Base-by-base conservation (phyloP, 78 protist species). In the Dictyostelium intermedium region DNA sequence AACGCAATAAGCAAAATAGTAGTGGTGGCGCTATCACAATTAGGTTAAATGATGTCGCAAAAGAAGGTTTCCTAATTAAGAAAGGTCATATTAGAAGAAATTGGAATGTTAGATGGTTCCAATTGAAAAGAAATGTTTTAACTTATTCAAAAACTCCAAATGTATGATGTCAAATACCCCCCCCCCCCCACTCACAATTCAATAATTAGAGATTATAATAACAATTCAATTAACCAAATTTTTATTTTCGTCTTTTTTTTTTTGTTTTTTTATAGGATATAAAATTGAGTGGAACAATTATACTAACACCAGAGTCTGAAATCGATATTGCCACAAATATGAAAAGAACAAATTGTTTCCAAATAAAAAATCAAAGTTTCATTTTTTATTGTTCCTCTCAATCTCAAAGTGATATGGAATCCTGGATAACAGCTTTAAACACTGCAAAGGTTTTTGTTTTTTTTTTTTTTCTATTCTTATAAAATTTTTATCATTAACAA, bases 61-160 rank as follows among this genome's bases (percentile, higher is more conserved):
- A 89, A 80, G 87, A 89, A 80, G 93, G 93, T 39, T 89, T 60
- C 47, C 53, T 89, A 34, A 69, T 80, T 79, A 89, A 89, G 74
- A 89, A 80, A 80, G 93, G 93, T 63, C 93, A 89, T 50, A 89
- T 89, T 20, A 78, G 85, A 80, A 89, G 82, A 47, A 89, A 89
- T 47, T 89, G 93, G 93, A 89, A 89, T 69, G 86, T 89, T 20
- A 89, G 93, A 80, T 89, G 93, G 93, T 89, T 89, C 53, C 74
- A 60, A 80, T 69, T 89, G 10, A 78, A 69, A 50, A 78, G 93
- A 69, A 89, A 89, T 80, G 47, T 78, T n/a, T 80, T 89, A 27
- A 89, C 93, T 0, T 89, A 89, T 69, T 14, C 93, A 27, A 89
- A 89, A 80, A 47, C 85, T 9, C 93, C 93, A 78, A 89, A 34